Conservation (phyloP, 257 asterid species). For the Solanum paucissectum region DNA sequence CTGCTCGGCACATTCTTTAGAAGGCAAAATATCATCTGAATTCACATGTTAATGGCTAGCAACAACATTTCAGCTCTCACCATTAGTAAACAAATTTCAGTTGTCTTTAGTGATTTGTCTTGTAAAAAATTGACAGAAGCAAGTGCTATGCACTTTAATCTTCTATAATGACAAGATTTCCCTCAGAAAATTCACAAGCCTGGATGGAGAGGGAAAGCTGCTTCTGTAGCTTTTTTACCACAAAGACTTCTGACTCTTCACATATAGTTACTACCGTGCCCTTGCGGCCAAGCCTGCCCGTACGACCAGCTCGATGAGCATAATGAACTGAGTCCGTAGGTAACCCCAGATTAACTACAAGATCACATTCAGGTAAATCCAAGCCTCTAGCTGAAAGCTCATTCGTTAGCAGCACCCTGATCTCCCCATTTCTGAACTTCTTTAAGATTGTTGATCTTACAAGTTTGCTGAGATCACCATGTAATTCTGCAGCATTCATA, state of each 20-base stretch:
- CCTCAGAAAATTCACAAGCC: constrained; percentile 70
- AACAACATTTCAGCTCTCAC: not conserved
- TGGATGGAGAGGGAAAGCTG: constrained; percentile 67
- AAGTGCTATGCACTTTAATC: constrained; percentile 25
- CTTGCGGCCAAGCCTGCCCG: constrained; percentile 84
- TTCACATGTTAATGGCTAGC: not conserved
- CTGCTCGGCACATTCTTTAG: not conserved
- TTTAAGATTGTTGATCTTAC: constrained; percentile 67
- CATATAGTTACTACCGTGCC: constrained; percentile 84
- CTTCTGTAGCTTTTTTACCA: constrained; percentile 71
- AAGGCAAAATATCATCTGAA: not conserved
- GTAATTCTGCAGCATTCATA: constrained; percentile 76
- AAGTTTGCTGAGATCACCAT: constrained; percentile 83
- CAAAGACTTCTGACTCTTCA: constrained; percentile 77
- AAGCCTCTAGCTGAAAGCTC: constrained; percentile 97
- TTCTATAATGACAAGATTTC: constrained; percentile 46
- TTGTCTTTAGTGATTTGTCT: not conserved
- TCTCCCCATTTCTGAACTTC: constrained; percentile 66
- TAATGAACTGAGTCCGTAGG: constrained; percentile 88
- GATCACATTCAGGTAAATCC: constrained; percentile 93
- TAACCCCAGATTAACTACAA: constrained; percentile 80
- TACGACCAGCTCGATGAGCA: constrained; percentile 94
- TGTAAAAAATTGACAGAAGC: not conserved
- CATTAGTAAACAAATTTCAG: not conserved
- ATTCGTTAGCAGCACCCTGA: constrained; percentile 72